Percentiles rank a stretch among this genome's conserved stretches.
Conservation (phyloP, 1,284 basidiomycete genomes). For the Neotropicomus parvogracilis region DNA sequence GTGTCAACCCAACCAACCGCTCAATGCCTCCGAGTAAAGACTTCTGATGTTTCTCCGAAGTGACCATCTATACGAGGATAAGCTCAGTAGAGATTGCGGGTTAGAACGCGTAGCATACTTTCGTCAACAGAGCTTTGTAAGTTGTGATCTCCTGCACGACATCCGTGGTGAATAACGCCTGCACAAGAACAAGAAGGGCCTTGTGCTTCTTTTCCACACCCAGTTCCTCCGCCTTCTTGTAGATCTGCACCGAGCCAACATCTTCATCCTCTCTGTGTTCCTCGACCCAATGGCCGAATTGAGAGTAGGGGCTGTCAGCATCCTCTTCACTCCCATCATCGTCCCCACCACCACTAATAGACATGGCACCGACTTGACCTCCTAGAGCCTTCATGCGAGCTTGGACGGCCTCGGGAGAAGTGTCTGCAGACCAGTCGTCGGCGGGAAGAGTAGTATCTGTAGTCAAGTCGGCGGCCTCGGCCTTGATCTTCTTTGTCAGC, state of each 20-base stretch:
- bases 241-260: constrained; percentile 63
- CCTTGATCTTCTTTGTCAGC: constrained; percentile 79
- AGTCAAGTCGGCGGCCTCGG: constrained; percentile 78
- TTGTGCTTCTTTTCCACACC: constrained; percentile 97
- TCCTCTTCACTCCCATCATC: constrained; percentile 90
- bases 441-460: constrained; percentile 56
- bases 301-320: constrained; percentile 80
- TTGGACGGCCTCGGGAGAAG: constrained; percentile 87
- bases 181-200: constrained; percentile 80
- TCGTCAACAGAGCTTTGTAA: constrained; percentile 76
- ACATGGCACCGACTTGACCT: constrained; percentile 46
- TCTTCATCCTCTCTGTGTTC: constrained; percentile 63
- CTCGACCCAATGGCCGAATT: constrained; percentile 84
- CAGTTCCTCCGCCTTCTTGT: constrained; percentile 88
- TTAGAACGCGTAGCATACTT: constrained; percentile 49
- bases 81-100: constrained; percentile 9
- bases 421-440: constrained; percentile 89
- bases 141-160: constrained; percentile 71
- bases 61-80: constrained; percentile 50
- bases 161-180: constrained; percentile 83
- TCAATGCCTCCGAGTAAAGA: constrained; percentile 88
- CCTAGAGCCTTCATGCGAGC: constrained; percentile 82
- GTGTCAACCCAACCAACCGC: constrained; percentile 69
- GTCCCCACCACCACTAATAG: constrained; percentile 42
- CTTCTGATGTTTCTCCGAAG: constrained; percentile 94